Evolutionary conservation across 306 rosid genomes (phyloP).

Genomic region (Trifolium dubium): DNA sequence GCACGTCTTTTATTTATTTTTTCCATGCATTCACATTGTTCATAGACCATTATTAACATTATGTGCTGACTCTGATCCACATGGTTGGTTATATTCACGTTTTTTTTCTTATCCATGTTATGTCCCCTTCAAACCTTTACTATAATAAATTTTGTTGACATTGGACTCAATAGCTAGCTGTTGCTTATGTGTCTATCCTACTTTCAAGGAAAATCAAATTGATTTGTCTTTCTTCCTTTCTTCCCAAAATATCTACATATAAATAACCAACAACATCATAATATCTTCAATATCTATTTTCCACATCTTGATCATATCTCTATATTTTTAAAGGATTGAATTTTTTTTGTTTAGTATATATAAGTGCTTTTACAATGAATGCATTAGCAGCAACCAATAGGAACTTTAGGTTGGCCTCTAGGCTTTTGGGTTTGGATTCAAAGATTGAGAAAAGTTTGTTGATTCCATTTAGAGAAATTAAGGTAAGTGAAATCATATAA

Average conservation of each 20-base stretch:
- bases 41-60: neutral
- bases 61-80: constrained; percentile 31
- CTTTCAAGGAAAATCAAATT: neutral
- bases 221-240: neutral
- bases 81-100: neutral
- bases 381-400: constrained; percentile 95
- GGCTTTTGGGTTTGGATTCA: constrained; percentile 88
- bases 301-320: constrained; percentile 23
- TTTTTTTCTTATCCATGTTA: constrained; percentile 10
- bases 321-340: neutral
- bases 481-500: constrained; percentile 47
- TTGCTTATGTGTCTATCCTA: constrained; percentile 27
- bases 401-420: constrained; percentile 86
- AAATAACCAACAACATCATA: neutral
- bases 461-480: constrained; percentile 96
- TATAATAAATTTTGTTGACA: neutral
- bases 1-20: neutral
- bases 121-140: constrained; percentile 8
- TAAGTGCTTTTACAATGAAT: constrained; percentile 58
- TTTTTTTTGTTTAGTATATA: neutral
- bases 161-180: constrained; percentile 28
- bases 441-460: constrained; percentile 91
- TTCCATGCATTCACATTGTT: neutral
- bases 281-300: constrained; percentile 20
- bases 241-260: neutral